phyloP scores from a whole-genome alignment of 805 yeast genomes.

The Lachancea sp. region DNA sequence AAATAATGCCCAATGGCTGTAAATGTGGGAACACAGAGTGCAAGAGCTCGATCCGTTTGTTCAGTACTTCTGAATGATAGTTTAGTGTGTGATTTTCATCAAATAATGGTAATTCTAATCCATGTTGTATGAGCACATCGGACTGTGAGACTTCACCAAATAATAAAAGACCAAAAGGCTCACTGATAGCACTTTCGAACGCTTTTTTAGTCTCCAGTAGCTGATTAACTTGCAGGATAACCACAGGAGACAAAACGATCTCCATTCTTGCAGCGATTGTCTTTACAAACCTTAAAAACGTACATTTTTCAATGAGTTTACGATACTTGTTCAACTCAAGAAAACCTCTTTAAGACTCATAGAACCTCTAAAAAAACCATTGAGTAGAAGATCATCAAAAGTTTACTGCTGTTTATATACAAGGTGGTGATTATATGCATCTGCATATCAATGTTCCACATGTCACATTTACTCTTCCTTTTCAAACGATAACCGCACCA shows the following conservation, averaged over 20 bases:
- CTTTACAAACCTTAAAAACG: background rate
- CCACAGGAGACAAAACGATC: background rate
- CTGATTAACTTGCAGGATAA: constrained; percentile 5
- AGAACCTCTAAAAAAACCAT: too few species aligned
- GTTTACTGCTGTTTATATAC: constrained; percentile 1
- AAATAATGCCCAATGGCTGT: constrained; percentile 1
- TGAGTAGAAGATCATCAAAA: background rate
- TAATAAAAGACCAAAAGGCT: constrained; percentile 1
- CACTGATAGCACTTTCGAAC: background rate
- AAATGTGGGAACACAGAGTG: background rate
- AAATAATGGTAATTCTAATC: constrained; percentile 1
- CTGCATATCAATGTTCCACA: background rate
- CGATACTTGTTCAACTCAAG: background rate
- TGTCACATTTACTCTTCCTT: background rate
- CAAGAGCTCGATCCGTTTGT: background rate
- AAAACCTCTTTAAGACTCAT: too few species aligned
- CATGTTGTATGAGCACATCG: background rate
- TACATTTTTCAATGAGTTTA: background rate
- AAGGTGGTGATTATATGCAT: background rate
- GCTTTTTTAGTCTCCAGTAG: background rate
- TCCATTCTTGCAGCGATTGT: background rate
- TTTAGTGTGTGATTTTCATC: background rate
- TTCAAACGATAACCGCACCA: constrained; percentile 39
- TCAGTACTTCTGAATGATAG: background rate
- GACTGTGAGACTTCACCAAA: background rate